Conservation (phyloP, 495 filamentous ascomycete genomes). For the Neohortaea acidophila region DNA sequence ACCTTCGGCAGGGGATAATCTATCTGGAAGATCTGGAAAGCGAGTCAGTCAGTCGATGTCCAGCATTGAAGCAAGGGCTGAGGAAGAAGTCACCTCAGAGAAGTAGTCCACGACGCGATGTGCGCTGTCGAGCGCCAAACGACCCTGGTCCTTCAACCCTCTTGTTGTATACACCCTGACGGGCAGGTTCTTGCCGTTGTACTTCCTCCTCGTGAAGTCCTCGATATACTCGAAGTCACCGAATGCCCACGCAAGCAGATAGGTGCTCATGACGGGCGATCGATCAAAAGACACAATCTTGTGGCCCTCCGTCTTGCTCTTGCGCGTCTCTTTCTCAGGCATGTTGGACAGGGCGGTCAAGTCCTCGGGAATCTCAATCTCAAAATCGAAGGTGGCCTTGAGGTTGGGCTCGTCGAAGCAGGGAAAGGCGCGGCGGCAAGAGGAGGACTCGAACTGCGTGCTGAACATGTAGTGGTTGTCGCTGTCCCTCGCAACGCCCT, state of each 20-base stretch:
- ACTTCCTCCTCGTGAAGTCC: slow-evolving; percentile 69
- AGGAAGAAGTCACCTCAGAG: slow-evolving; percentile 48
- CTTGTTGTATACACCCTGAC: slow-evolving; percentile 89
- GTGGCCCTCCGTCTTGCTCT: slow-evolving; percentile 43
- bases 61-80: neutral
- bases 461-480: slow-evolving; percentile 67
- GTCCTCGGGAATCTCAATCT: slow-evolving; percentile 76
- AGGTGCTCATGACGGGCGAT: slow-evolving; percentile 89
- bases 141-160: slow-evolving; percentile 75
- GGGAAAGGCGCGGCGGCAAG: slow-evolving; percentile 84
- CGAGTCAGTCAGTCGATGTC: neutral
- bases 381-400: slow-evolving; percentile 87
- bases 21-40: slow-evolving; percentile 66
- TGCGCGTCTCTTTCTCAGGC: slow-evolving; percentile 56
- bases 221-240: slow-evolving; percentile 96
- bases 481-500: slow-evolving; percentile 59
- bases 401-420: slow-evolving; percentile 97
- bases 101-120: slow-evolving; percentile 86
- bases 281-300: slow-evolving; percentile 73
- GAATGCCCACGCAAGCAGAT: slow-evolving; percentile 85
- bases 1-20: slow-evolving; percentile 94
- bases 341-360: slow-evolving; percentile 88
- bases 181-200: slow-evolving; percentile 78
- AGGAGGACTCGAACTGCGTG: slow-evolving; percentile 94
- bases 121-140: slow-evolving; percentile 72